These are phyloP conservation scores for Eucalyptus marginata DNA, from an alignment of 345 rosid species.

Conservation along the genomic window DNA sequence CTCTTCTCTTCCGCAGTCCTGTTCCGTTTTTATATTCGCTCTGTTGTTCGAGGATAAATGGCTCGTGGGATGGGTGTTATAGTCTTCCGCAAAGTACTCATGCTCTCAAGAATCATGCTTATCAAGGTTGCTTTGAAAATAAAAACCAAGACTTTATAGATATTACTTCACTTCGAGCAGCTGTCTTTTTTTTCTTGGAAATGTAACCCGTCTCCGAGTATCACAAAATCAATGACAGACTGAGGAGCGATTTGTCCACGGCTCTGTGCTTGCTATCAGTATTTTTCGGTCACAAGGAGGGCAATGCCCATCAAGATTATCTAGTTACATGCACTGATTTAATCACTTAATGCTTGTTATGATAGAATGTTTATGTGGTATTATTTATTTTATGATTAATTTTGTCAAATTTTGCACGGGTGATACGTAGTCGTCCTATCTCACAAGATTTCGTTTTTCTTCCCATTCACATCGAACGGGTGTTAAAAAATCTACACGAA, in stretches of 20 bases:
- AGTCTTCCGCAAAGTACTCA: neutral
- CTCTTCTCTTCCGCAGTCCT: neutral
- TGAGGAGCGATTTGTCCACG: neutral
- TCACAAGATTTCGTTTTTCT: neutral
- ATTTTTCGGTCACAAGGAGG: neutral
- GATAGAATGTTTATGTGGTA: neutral
- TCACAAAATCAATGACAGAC: neutral
- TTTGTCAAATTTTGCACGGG: neutral
- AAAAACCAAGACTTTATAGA: neutral
- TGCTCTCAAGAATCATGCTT: neutral
- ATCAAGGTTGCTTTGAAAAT: neutral
- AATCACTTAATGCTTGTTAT: neutral
- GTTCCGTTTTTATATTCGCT: neutral
- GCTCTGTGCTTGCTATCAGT: neutral
- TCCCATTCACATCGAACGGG: neutral
- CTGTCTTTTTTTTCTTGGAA: neutral
- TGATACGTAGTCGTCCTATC: neutral
- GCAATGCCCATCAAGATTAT: neutral
- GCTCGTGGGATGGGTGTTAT: neutral
- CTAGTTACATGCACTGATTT: neutral
- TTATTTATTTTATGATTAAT: neutral
- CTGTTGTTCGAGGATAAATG: neutral
- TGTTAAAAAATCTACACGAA: neutral
- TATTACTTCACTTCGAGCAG: neutral
- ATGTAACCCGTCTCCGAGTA: neutral